Conservation (phyloP, 192 early-diverging fungal species). For the Geosiphon pyriformis region DNA sequence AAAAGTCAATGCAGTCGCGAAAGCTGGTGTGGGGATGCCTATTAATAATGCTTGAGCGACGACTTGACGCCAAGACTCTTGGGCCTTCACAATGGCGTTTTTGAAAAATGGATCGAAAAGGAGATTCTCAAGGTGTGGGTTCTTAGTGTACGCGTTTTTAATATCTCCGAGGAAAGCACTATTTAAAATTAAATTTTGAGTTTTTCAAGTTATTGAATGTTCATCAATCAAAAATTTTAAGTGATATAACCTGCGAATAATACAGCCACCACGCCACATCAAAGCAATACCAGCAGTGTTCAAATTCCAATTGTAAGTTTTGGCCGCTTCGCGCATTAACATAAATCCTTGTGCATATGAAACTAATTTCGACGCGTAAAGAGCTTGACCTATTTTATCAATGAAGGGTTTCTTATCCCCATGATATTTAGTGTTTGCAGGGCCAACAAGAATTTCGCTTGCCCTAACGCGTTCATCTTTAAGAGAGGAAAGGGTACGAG, state of each 20-base stretch:
- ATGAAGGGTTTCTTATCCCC: constrained; percentile 90
- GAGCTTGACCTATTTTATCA: constrained; percentile 82
- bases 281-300: constrained; percentile 97
- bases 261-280: constrained; percentile 99
- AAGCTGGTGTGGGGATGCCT: constrained; percentile 87
- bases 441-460: constrained; percentile 79
- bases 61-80: constrained; percentile 85
- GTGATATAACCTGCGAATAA: constrained; percentile 67
- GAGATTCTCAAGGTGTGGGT: constrained; percentile 84
- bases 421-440: constrained; percentile 56
- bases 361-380: constrained; percentile 98
- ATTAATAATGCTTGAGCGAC: constrained; percentile 71
- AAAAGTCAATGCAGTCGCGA: constrained; percentile 90
- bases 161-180: constrained; percentile 96
- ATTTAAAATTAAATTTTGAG: not conserved
- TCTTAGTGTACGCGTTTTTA: constrained; percentile 85
- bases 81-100: constrained; percentile 76
- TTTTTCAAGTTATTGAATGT: not conserved
- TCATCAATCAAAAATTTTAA: not conserved
- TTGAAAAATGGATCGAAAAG: constrained; percentile 97
- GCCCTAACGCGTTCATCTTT: constrained; percentile 94
- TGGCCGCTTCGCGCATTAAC: constrained; percentile 93
- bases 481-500: constrained; percentile 92
- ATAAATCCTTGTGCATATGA: constrained; percentile 99
- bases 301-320: constrained; percentile 88